These are phyloP conservation scores for Irineochytrium annulatum DNA, from an alignment of 192 early-diverging fungal genomes.

Conservation along the genomic window DNA sequence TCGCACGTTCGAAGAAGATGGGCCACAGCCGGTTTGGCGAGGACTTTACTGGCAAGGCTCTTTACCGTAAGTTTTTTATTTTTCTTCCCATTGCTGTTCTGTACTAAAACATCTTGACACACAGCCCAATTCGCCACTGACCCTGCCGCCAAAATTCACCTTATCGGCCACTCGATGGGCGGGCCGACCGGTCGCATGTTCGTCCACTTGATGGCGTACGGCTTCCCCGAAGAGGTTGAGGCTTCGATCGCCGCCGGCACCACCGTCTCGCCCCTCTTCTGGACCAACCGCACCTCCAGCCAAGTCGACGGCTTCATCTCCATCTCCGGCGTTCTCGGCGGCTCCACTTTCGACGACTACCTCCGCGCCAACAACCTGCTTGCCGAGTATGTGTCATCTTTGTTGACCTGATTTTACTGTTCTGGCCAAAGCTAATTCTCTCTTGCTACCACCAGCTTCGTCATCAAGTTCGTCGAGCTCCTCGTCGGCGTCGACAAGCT, in stretches of 20 bases:
- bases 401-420: no score
- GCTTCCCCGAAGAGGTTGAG: conserved; percentile 13
- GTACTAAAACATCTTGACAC: background rate
- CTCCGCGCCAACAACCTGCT: background rate
- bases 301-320: conserved; percentile 9
- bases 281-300: conserved; percentile 11
- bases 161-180: conserved; percentile 24
- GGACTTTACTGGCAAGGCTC: conserved; percentile 14
- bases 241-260: conserved; percentile 7
- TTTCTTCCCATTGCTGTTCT: background rate
- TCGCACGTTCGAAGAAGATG: conserved; percentile 13
- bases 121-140: background rate
- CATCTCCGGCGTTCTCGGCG: conserved; percentile 10
- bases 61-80: conserved; percentile 7
- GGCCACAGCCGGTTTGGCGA: conserved; percentile 19
- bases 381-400: no score
- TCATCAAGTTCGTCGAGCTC: background rate
- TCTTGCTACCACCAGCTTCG: no score
- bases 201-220: conserved; percentile 11
- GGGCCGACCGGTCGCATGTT: conserved; percentile 22
- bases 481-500: conserved; percentile 17
- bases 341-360: conserved; percentile 12
- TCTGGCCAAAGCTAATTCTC: no score
- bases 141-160: conserved; percentile 10
- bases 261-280: conserved; percentile 18